phyloP scores from a whole-genome alignment of 768 basidiomycete genomes.

The Mycena pura region DNA sequence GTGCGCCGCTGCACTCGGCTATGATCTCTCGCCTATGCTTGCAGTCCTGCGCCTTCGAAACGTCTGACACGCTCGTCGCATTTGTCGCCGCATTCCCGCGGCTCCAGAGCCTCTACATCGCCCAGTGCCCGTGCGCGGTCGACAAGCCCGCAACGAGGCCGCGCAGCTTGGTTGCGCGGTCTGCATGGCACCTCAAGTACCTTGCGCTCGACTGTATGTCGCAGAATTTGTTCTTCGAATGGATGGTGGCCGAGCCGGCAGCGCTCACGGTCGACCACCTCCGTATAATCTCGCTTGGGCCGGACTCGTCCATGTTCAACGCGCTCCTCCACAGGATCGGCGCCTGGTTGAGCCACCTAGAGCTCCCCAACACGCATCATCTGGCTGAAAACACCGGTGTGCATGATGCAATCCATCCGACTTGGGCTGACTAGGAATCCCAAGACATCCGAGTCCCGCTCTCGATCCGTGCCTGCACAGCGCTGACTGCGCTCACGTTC shows the following conservation, averaged over 20 bases:
- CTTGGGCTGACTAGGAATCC: too few relatives aligned
- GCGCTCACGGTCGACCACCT: slow-evolving; percentile 4
- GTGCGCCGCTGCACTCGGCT: not conserved
- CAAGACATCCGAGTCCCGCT: not conserved
- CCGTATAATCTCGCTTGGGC: slow-evolving; percentile 7
- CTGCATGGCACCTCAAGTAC: slow-evolving; percentile 5
- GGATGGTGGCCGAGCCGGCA: not conserved
- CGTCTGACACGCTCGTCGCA: not conserved
- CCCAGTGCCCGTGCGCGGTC: slow-evolving; percentile 1
- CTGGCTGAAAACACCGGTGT: not conserved
- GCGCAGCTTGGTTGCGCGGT: not conserved
- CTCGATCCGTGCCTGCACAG: not conserved
- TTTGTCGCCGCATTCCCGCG: slow-evolving; percentile 14
- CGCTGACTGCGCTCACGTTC: slow-evolving; percentile 5
- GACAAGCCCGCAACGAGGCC: not conserved
- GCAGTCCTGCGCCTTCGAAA: slow-evolving; percentile 6
- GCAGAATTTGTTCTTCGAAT: slow-evolving; percentile 6
- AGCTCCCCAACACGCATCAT: slow-evolving; percentile 5
- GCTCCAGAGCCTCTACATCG: slow-evolving; percentile 12
- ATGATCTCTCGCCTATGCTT: not conserved
- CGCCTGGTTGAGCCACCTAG: not conserved
- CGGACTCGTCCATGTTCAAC: slow-evolving; percentile 12
- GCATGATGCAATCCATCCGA: not conserved
- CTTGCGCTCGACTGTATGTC: slow-evolving; percentile 17
- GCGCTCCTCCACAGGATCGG: slow-evolving; percentile 6